Evolutionary conservation across 2,329 filamentous ascomycete species (phyloP).

Genomic region (Colletotrichum sp.): DNA sequence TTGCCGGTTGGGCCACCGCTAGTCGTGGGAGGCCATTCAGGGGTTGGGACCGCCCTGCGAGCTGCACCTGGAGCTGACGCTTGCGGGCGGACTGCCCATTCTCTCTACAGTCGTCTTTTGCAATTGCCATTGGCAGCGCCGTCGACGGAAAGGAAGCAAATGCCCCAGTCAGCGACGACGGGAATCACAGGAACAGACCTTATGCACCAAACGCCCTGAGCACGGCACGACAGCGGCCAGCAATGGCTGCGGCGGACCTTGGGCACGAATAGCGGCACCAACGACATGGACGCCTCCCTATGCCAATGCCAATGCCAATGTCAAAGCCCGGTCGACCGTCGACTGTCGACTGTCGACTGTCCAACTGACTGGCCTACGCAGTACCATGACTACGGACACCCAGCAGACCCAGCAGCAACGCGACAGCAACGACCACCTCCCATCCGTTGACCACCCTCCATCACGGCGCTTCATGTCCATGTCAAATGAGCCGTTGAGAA

Average conservation of each 20-base stretch:
- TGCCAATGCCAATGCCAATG: background rate
- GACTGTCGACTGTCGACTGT: background rate
- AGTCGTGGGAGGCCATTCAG: background rate
- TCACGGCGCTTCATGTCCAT: background rate
- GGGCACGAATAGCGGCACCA: background rate
- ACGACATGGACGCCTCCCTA: background rate
- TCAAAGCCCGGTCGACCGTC: background rate
- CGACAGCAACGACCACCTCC: background rate
- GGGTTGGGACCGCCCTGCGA: conserved; percentile 15
- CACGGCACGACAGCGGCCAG: background rate
- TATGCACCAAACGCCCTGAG: background rate
- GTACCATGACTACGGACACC: background rate
- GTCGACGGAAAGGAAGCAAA: background rate
- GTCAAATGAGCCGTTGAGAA: conserved; percentile 2
- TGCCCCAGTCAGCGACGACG: background rate
- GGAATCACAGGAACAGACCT: background rate
- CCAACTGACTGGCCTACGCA: background rate
- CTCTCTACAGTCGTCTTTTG: background rate
- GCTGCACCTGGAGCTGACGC: background rate
- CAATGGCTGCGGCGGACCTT: background rate
- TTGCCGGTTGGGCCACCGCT: conserved; percentile 7
- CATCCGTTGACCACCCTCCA: background rate
- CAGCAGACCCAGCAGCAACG: background rate
- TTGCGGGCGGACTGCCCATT: background rate
- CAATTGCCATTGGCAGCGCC: background rate